These are phyloP conservation scores for Buxus sempervirens DNA, from an alignment of 164 flowering plant species.

Conservation along the genomic window DNA sequence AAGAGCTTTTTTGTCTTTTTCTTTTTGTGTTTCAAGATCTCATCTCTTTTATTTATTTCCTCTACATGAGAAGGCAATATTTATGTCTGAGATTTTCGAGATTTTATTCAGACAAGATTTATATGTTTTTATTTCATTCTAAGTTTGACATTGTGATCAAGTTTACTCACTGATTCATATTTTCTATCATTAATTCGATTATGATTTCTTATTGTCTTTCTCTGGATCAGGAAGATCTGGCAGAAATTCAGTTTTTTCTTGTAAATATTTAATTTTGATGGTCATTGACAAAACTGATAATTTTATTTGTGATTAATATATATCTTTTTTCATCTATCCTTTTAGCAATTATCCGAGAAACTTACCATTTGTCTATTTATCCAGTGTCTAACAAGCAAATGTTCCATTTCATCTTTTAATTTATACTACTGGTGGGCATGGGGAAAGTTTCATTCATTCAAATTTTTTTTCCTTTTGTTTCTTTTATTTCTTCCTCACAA, in stretches of 20 bases:
- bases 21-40: neutral
- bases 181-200: no score
- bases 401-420: no score
- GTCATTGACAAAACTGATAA: neutral
- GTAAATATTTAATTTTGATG: neutral
- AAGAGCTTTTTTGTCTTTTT: conserved; percentile 1
- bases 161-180: neutral
- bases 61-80: neutral
- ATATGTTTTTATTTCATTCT: neutral
- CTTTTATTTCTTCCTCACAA: neutral
- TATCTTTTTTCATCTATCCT: no score
- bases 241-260: neutral
- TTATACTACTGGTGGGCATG: no score
- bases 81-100: neutral
- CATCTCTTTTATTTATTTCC: neutral
- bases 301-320: no score
- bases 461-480: neutral
- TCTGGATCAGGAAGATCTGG: neutral
- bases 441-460: neutral
- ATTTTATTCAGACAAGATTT: neutral
- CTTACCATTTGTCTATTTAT: no score
- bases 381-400: no score
- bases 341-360: no score
- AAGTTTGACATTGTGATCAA: neutral
- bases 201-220: neutral